Evolutionary conservation across 345 rosid genomes (phyloP), one percentile per base, ranked within the genome.

Genomic region (Salix viminalis): DNA sequence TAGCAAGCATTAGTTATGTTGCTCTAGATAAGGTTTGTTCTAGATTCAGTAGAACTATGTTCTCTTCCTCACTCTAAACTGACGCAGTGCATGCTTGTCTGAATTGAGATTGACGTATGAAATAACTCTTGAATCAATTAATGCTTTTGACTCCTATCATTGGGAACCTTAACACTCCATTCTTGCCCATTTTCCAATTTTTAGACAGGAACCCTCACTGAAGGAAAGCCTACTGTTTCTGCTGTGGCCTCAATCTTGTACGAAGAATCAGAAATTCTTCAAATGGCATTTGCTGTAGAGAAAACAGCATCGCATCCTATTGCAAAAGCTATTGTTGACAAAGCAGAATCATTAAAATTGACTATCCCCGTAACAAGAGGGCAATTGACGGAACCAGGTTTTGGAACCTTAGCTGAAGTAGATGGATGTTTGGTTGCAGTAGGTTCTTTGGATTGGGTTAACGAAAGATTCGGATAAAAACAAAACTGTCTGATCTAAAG

Each of bases 201-300:
- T 78, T 85, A 93, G 99, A 95, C 99, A 44, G 98, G 99, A 46
- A 95, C 99, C 69, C 96, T 95, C 62, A 93, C 97, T 19, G 96
- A 90, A 89, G 99, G 99, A 84, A 90, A 85, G 86, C 97, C 97
- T 64, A 67, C 88, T 3, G 94, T 95, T 76, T 86, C 90, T 77
- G 89, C 86, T 18, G 89, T 95, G 77, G 90, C 90, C 76, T 91
- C 98, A 69, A 56, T 82, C 65, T 74, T 70, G 50, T 87, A 89
- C 68, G 75, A 86, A 75, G 93, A 93, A 79, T 76, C 88, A 50
- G 96, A 90, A 80, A 87, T 95, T 84, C 93, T 93, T 76, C 84
- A 82, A 84, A 77, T 93, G 80, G 94, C 99, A 79, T 94, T 95
- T 56, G 99, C 99, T 19, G 96, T 95, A n/a, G 97, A 95, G 87